phyloP scores from a whole-genome alignment of 2,329 filamentous ascomycete species.

The Dactylellina parvicollis region DNA sequence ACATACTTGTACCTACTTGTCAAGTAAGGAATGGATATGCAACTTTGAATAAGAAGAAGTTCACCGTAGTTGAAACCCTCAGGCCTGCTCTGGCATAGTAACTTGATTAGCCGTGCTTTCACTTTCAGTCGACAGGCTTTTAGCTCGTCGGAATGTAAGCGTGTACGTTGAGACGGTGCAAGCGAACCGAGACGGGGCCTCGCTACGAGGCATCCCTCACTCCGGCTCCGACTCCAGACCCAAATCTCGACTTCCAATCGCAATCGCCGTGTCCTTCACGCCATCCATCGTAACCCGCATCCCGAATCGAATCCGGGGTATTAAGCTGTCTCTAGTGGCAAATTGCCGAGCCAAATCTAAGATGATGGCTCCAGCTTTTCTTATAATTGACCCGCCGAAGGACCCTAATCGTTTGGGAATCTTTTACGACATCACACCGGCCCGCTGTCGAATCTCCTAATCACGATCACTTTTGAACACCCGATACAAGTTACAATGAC shows the following conservation, averaged over 20 bases:
- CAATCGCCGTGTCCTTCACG: no score
- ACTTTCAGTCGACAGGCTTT: no score
- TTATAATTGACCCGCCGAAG: not conserved
- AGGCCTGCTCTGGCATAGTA: no score
- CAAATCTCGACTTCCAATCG: no score
- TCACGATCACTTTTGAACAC: not conserved
- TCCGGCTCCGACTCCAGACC: not conserved
- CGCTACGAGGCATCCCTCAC: slow-evolving; percentile 15
- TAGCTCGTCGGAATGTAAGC: not conserved
- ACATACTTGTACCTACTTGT: no score
- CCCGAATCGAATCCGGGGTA: slow-evolving; percentile 7
- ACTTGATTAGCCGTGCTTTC: no score
- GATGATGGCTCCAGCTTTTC: not conserved
- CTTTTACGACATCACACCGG: not conserved
- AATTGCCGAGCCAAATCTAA: no score
- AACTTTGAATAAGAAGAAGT: no score
- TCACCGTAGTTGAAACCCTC: no score
- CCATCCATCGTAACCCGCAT: no score
- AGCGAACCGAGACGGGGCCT: slow-evolving; percentile 14
- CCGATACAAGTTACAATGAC: slow-evolving; percentile 8
- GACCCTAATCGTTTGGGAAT: not conserved
- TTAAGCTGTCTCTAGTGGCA: slow-evolving; percentile 1
- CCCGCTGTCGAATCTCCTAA: not conserved
- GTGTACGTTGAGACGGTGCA: not conserved
- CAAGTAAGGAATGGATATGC: no score